Evolutionary conservation across 2,329 filamentous ascomycete species (phyloP).

Genomic region (Neodidymelliopsis sp.): DNA sequence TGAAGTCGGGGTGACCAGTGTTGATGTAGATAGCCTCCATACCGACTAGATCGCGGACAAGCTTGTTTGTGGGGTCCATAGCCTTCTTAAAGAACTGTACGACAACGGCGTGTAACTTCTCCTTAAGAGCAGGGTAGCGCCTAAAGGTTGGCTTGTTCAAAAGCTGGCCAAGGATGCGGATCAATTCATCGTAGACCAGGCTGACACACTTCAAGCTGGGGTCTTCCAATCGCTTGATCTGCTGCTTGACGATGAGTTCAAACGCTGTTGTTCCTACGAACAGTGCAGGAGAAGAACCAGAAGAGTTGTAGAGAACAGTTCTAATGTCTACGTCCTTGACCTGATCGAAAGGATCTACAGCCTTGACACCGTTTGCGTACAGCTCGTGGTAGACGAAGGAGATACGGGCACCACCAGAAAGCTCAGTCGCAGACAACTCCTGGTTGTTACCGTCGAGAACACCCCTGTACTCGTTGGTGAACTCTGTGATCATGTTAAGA

Average conservation of each 20-base stretch:
- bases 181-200: conserved; percentile 95
- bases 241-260: conserved; percentile 97
- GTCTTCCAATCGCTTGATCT: conserved; percentile 95
- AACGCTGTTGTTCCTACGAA: conserved; percentile 99
- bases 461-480: conserved; percentile 96
- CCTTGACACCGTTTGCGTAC: conserved; percentile 96
- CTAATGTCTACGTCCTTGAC: conserved; percentile 98
- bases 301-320: conserved; percentile 97
- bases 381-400: conserved; percentile 99
- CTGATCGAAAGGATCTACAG: conserved; percentile 94
- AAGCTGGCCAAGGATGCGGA: conserved; percentile 91
- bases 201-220: conserved; percentile 97
- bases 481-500: conserved; percentile 98
- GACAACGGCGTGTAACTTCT: conserved; percentile 93
- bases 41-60: conserved; percentile 87
- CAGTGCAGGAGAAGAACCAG: conserved; percentile 93
- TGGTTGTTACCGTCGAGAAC: conserved; percentile 96
- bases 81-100: conserved; percentile 97
- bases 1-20: conserved; percentile 96
- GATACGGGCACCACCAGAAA: conserved; percentile 96
- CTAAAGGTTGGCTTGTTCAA: conserved; percentile 89
- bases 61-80: conserved; percentile 98
- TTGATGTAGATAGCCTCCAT: conserved; percentile 99
- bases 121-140: conserved; percentile 91
- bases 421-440: conserved; percentile 90